phyloP scores from a whole-genome alignment of 805 yeast species.

The Teunomyces cretensis region DNA sequence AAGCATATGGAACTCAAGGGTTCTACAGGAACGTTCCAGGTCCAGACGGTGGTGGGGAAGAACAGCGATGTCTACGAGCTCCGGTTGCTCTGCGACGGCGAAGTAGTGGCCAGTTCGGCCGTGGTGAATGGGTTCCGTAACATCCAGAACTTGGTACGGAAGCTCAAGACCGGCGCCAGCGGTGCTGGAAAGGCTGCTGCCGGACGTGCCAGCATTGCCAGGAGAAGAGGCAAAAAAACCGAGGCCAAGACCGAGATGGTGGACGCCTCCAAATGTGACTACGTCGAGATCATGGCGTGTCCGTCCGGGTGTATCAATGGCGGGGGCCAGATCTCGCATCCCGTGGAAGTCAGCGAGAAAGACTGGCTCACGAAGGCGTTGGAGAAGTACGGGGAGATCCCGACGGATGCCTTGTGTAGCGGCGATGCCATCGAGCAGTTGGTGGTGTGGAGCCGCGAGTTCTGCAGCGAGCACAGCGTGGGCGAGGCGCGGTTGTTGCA shows the following conservation, averaged over 20 bases:
- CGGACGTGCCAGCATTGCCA: background rate
- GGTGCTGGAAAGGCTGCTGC: background rate
- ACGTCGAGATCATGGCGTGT: constrained; percentile 96
- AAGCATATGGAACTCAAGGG: constrained; percentile 17
- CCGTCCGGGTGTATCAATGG: constrained; percentile 98
- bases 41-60: constrained; percentile 57
- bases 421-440: constrained; percentile 16
- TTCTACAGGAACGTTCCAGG: constrained; percentile 19
- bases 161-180: constrained; percentile 49
- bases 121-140: constrained; percentile 88
- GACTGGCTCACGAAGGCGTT: constrained; percentile 44
- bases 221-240: constrained; percentile 6
- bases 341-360: constrained; percentile 36
- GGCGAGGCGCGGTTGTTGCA: constrained; percentile 38
- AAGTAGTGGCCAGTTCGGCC: constrained; percentile 52
- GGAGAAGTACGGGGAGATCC: constrained; percentile 34
- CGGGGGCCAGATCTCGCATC: constrained; percentile 79
- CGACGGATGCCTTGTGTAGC: constrained; percentile 16
- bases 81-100: constrained; percentile 45
- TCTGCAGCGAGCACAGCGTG: constrained; percentile 30
- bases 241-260: constrained; percentile 30
- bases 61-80: constrained; percentile 77
- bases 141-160: constrained; percentile 89
- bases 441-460: constrained; percentile 32
- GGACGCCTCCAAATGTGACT: constrained; percentile 70